phyloP scores from a whole-genome alignment of 176 grass and related monocot species.

The Pontederia paniculata region DNA sequence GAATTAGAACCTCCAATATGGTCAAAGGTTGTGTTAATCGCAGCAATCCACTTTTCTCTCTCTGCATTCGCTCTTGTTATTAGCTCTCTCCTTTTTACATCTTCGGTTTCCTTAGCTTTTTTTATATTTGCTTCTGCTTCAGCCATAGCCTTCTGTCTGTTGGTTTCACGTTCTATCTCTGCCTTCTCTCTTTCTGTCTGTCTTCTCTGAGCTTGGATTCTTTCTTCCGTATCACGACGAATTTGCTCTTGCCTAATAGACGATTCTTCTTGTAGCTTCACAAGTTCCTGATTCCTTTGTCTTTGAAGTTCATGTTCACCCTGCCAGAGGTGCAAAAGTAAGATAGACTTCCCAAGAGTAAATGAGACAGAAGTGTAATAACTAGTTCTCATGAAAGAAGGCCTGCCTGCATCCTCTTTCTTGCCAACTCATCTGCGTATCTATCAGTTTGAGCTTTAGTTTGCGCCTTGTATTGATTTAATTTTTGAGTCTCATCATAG shows the following conservation, averaged over 20 bases:
- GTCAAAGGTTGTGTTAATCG: constrained; percentile 89
- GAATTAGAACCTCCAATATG: constrained; percentile 80
- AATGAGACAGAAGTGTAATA: not conserved
- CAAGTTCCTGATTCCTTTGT: constrained; percentile 81
- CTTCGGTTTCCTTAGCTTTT: constrained; percentile 43
- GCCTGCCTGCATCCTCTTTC: constrained; percentile 51
- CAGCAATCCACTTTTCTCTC: constrained; percentile 83
- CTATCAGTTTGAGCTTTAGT: constrained; percentile 49
- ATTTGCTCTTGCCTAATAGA: constrained; percentile 73
- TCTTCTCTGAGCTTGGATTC: constrained; percentile 64
- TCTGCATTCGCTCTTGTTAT: constrained; percentile 55
- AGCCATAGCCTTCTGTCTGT: constrained; percentile 21
- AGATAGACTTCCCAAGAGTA: not conserved
- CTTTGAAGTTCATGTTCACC: constrained; percentile 80
- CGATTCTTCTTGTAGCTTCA: constrained; percentile 97
- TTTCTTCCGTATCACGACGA: constrained; percentile 49
- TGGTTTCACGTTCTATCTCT: constrained; percentile 32
- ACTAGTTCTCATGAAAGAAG: not conserved
- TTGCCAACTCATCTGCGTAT: constrained; percentile 79
- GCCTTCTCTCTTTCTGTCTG: constrained; percentile 56
- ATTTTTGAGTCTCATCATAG: constrained; percentile 80
- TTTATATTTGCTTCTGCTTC: constrained; percentile 41
- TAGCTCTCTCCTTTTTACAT: constrained; percentile 58
- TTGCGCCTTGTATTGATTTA: constrained; percentile 47
- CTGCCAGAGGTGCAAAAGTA: constrained; percentile 1